These are phyloP conservation scores for Debaryomyces tyrocola DNA, from an alignment of 805 yeast genomes.

Conservation along the genomic window DNA sequence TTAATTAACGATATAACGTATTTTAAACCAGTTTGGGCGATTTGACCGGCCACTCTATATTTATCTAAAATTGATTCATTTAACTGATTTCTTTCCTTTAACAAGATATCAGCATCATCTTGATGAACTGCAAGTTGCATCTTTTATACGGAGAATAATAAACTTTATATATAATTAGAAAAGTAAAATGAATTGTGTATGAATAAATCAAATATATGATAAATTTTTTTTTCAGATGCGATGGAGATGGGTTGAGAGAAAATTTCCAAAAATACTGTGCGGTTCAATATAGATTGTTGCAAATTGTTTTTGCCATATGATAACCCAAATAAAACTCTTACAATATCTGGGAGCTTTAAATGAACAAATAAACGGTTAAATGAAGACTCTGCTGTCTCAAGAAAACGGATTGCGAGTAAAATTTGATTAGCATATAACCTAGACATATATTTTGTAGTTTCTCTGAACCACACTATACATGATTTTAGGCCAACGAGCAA, in stretches of 20 bases:
- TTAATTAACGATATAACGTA: constrained; percentile 68
- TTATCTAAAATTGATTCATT: constrained; percentile 66
- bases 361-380: too few relatives aligned
- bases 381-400: too few relatives aligned
- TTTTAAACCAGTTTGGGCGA: constrained; percentile 76
- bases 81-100: constrained; percentile 71
- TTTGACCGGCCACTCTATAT: constrained; percentile 86
- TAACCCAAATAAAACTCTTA: too few relatives aligned
- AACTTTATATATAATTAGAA: background rate
- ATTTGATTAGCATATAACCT: too few relatives aligned
- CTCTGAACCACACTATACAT: too few relatives aligned
- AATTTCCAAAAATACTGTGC: too few relatives aligned
- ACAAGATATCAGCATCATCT: constrained; percentile 69
- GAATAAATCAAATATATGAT: background rate
- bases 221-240: background rate
- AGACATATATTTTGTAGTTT: too few relatives aligned
- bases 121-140: constrained; percentile 79
- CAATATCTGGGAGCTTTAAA: too few relatives aligned
- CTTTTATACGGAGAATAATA: background rate
- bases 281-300: too few relatives aligned
- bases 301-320: too few relatives aligned
- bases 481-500: too few relatives aligned
- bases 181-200: background rate
- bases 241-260: background rate
- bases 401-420: too few relatives aligned